Conservation (phyloP, 2,329 filamentous ascomycete genomes). For the Escovopsis weberi region DNA sequence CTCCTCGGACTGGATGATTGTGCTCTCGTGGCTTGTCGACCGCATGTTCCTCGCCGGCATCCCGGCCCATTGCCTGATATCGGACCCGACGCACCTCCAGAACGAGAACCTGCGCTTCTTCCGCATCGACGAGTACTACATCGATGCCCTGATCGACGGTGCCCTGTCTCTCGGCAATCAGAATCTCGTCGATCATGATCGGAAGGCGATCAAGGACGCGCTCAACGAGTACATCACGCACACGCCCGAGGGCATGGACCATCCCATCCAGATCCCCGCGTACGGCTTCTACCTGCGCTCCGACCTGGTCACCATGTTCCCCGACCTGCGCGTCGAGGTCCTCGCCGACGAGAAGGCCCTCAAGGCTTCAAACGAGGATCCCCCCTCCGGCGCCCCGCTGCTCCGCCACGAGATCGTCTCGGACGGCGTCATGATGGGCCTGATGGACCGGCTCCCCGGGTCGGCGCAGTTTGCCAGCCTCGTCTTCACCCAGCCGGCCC, state of each 20-base stretch:
- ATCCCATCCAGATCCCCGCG: conserved; percentile 18
- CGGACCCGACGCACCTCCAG: conserved; percentile 21
- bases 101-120: conserved; percentile 29
- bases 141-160: conserved; percentile 28
- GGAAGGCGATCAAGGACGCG: conserved; percentile 11
- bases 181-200: conserved; percentile 12
- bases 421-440: conserved; percentile 17
- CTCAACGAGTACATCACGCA: conserved; percentile 18
- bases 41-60: conserved; percentile 21
- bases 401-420: conserved; percentile 18
- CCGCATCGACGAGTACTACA: conserved; percentile 28
- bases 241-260: conserved; percentile 3
- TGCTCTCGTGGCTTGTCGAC: conserved; percentile 24
- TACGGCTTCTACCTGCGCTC: conserved; percentile 27
- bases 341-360: not conserved
- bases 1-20: conserved; percentile 21
- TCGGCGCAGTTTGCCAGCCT: conserved; percentile 14
- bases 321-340: conserved; percentile 19
- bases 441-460: conserved; percentile 16
- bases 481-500: conserved; percentile 20
- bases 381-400: conserved; percentile 8
- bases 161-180: conserved; percentile 27
- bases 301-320: conserved; percentile 21
- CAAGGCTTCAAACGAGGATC: not conserved
- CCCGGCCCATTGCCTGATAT: conserved; percentile 26